A percentile compares a stretch with the other conserved stretches of the same genome.
Conservation (phyloP, 2,329 filamentous ascomycete genomes). For the Ophiostoma australiae region DNA sequence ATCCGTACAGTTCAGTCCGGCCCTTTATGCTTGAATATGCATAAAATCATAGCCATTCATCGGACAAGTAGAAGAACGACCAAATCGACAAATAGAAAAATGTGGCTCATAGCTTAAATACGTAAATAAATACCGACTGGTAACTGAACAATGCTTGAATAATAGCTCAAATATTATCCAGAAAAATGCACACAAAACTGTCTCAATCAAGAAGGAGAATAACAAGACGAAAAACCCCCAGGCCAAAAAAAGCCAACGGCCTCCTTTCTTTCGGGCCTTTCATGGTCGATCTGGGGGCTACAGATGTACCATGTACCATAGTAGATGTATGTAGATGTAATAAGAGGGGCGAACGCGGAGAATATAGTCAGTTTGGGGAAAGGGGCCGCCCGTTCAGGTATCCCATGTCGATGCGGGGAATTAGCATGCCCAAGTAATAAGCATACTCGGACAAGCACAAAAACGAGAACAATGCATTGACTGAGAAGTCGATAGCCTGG, state of each 20-base stretch:
- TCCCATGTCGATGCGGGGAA: slow-evolving; percentile 4
- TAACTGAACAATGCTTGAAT: neutral
- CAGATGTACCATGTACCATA: neutral
- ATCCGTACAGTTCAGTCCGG: neutral
- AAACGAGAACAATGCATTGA: neutral
- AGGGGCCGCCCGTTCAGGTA: neutral
- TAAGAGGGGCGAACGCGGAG: slow-evolving; percentile 1
- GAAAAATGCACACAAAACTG: neutral
- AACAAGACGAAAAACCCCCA: neutral
- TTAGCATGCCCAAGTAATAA: neutral
- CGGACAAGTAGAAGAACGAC: slow-evolving; percentile 8
- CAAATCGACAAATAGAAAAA: neutral
- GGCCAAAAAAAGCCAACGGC: neutral
- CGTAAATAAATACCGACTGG: neutral
- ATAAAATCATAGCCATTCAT: neutral
- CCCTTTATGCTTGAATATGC: slow-evolving; percentile 1
- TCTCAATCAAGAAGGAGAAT: neutral
- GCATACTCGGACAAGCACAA: neutral
- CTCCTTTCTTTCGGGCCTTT: slow-evolving; percentile 12
- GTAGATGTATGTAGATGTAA: neutral
- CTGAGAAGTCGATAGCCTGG: neutral
- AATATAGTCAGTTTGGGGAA: slow-evolving; percentile 10
- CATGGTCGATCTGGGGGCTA: slow-evolving; percentile 4
- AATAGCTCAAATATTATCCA: neutral
- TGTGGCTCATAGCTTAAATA: neutral